Percentiles rank a stretch among this genome's conserved stretches.
Conservation (phyloP, 164 flowering plant species). For the Magnolia officinalis region DNA sequence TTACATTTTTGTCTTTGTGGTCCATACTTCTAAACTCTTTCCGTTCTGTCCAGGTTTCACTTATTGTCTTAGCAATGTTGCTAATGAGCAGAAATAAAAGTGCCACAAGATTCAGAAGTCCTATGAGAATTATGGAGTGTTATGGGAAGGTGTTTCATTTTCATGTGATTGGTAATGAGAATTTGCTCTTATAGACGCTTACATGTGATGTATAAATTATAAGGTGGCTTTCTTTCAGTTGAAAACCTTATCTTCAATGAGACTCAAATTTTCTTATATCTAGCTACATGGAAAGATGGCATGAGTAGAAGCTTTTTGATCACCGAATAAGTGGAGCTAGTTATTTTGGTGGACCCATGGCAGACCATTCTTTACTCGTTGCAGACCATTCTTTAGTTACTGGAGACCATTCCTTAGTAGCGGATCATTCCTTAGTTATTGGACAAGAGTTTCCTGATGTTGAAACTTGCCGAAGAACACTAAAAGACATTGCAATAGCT, state of each 20-base stretch:
- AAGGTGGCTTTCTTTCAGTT: neutral
- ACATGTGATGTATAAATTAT: neutral
- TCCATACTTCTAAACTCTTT: no score
- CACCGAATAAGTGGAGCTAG: neutral
- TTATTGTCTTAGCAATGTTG: no score
- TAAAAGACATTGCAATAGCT: constrained; percentile 85
- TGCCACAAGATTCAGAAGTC: no score
- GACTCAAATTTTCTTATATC: neutral
- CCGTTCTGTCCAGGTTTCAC: no score
- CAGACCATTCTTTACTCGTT: constrained; percentile 25
- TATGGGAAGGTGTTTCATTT: no score
- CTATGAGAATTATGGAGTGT: no score
- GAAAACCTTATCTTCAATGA: neutral
- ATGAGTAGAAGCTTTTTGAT: neutral
- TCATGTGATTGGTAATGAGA: neutral
- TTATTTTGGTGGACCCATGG: constrained; percentile 1
- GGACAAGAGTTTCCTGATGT: constrained; percentile 86
- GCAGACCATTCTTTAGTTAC: constrained; percentile 1
- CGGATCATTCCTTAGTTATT: constrained; percentile 42
- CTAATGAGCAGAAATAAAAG: no score
- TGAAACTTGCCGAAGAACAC: constrained; percentile 56
- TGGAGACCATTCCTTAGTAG: neutral
- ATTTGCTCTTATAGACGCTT: neutral
- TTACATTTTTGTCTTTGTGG: no score
- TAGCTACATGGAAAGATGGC: neutral